Base-by-base conservation (phyloP, 2,329 filamentous ascomycete species). In the Curvularia eragrostidis region DNA sequence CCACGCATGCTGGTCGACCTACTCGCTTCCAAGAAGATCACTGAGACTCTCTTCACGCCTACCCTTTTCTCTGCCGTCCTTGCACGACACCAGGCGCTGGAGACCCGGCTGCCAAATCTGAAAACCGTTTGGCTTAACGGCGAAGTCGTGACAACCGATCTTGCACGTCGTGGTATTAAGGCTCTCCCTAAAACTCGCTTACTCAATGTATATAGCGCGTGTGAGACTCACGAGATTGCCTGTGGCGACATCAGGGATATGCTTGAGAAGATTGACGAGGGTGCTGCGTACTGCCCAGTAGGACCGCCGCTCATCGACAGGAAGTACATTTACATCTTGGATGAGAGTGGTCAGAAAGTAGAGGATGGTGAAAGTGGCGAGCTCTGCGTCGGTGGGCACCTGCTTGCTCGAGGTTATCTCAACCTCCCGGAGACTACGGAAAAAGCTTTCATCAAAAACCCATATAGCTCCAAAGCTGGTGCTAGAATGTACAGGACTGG, bases 1-100 rank as follows among this genome's bases (percentile, higher is more conserved):
- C 90, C 91, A 0, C 84, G 86, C 32, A 85, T 88, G 47, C 84
- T 94, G 24, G 89, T 93, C 24, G 88, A 91, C 60, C 78, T 92
- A 23, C 84, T 94, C 10, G 79, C 85, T 0, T 78, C 83, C 15
- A 87, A 87, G 70, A 81, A 82, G 54, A 86, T 93, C 66, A 93
- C 90, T 15, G 91, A 94, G 72, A 93, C 91, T 15, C 83, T 94
- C 52, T 93, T 93, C 89, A 93, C 91, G 0, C 91, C 91, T 0
- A 93, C 91, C 0, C 83, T 94, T 13, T 81, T 94, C 44, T 87
- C 90, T 24, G 89, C 90, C 1, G 87, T 93, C 2, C 83, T 94
- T 18, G 83, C 89, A 1, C 84, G 89, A 42, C 87, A 92, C 72
- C 81, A 88, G 7, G 82, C 88, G 43, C 83, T 93, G 50, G 86